Evolutionary conservation across 192 early-diverging fungal genomes (phyloP).

Genomic region (Entophlyctis luteolus): DNA sequence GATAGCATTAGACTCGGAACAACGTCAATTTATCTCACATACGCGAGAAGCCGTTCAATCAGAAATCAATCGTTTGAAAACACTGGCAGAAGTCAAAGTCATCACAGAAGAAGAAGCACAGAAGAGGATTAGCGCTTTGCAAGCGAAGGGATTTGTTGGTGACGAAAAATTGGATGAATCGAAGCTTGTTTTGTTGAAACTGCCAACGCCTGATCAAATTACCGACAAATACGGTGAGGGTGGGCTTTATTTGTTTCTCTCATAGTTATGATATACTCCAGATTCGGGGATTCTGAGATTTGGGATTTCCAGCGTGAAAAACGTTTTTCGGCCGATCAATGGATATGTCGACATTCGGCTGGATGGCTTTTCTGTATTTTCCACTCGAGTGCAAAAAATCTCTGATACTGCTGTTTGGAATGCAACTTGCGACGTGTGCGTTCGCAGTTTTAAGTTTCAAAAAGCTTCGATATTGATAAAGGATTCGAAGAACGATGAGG

Average conservation of each 20-base stretch:
- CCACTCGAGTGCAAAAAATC: constrained; percentile 35
- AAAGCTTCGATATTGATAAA: constrained; percentile 4
- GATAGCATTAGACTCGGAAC: background rate
- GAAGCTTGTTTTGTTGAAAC: background rate
- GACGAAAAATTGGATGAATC: background rate
- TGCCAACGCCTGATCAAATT: constrained; percentile 1
- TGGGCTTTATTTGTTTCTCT: background rate
- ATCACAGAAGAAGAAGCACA: background rate
- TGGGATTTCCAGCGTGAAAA: constrained; percentile 42
- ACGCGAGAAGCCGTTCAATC: background rate
- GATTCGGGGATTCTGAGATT: constrained; percentile 55
- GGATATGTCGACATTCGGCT: constrained; percentile 45
- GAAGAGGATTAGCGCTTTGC: background rate
- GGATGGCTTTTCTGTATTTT: constrained; percentile 40
- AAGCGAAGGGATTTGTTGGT: constrained; percentile 4
- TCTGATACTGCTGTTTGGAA: constrained; percentile 29
- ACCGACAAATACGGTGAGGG: constrained; percentile 20
- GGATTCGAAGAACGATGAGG: background rate
- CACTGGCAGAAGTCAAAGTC: constrained; percentile 5
- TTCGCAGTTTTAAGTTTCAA: constrained; percentile 15
- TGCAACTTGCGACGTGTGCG: constrained; percentile 27
- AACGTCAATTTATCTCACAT: constrained; percentile 19
- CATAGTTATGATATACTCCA: background rate
- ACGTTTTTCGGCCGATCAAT: constrained; percentile 17
- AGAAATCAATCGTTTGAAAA: background rate